phyloP scores from a whole-genome alignment of 129 eudicot genomes.

The Solidago caesia region DNA sequence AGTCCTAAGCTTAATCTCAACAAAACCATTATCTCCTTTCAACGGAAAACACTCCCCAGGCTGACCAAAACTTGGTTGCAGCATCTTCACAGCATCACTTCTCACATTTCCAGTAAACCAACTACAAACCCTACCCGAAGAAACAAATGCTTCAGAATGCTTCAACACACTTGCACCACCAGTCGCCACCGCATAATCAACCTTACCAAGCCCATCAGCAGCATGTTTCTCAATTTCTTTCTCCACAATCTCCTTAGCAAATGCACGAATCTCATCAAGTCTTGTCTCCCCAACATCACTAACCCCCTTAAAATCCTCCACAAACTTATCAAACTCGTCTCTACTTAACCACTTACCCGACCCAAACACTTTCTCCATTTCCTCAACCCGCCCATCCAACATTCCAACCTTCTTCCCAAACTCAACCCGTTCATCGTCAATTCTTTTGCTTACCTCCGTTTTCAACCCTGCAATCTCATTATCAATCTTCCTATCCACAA shows the following conservation, averaged over 20 bases:
- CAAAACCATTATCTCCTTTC: conserved; percentile 78
- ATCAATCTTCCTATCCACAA: conserved; percentile 66
- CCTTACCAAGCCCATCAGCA: conserved; percentile 93
- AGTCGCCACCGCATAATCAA: conserved; percentile 75
- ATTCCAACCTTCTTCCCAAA: conserved; percentile 30
- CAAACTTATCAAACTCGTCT: conserved; percentile 54
- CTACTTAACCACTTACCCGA: conserved; percentile 42
- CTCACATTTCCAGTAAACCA: conserved; percentile 42
- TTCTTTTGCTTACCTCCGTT: conserved; percentile 48
- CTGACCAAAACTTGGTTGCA: conserved; percentile 92
- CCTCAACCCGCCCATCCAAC: conserved; percentile 36
- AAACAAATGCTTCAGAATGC: conserved; percentile 62
- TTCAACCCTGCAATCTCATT: conserved; percentile 43
- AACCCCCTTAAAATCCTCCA: conserved; percentile 55
- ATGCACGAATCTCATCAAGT: conserved; percentile 66
- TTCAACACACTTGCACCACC: conserved; percentile 68
- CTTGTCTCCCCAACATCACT: conserved; percentile 33
- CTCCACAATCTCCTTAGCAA: conserved; percentile 70
- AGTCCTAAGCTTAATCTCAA: conserved; percentile 59
- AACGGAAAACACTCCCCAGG: conserved; percentile 93
- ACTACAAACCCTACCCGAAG: conserved; percentile 17
- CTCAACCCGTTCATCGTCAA: conserved; percentile 41
- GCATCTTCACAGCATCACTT: conserved; percentile 61
- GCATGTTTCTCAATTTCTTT: conserved; percentile 86
- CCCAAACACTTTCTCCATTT: conserved; percentile 47